These are phyloP conservation scores for Arthrocladium fulminans DNA, from an alignment of 2,329 filamentous ascomycete genomes.

Conservation along the genomic window DNA sequence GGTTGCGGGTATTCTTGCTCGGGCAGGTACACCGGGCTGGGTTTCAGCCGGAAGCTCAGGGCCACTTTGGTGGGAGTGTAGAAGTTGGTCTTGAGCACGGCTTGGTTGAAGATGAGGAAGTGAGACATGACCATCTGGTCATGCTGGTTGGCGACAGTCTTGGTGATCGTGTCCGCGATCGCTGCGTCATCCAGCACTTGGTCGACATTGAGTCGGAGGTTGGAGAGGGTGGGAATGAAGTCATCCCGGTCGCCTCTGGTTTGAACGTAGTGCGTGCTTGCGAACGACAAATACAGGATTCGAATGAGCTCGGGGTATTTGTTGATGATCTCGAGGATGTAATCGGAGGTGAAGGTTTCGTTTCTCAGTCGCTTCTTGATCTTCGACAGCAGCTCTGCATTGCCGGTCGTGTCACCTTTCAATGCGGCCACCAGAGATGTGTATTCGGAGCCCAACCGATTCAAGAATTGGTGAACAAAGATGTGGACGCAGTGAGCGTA, in stretches of 20 bases:
- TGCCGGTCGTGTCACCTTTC: conserved; percentile 69
- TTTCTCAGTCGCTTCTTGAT: conserved; percentile 91
- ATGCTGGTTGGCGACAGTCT: conserved; percentile 81
- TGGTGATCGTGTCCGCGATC: conserved; percentile 67
- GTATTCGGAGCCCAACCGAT: conserved; percentile 87
- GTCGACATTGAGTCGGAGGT: conserved; percentile 56
- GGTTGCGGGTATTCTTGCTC: conserved; percentile 86
- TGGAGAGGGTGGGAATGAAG: conserved; percentile 62
- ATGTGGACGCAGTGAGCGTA: conserved; percentile 98
- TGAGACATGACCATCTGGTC: conserved; percentile 97
- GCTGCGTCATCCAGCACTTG: conserved; percentile 67
- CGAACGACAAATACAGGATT: conserved; percentile 82
- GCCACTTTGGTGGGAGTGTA: conserved; percentile 98
- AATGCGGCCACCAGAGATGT: conserved; percentile 73
- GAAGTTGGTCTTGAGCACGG: conserved; percentile 92
- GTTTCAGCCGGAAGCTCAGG: conserved; percentile 88
- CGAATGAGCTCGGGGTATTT: conserved; percentile 81
- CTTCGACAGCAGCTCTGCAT: conserved; percentile 81
- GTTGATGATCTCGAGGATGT: conserved; percentile 94
- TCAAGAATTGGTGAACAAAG: conserved; percentile 95
- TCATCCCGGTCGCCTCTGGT: conserved; percentile 56
- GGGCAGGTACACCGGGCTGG: conserved; percentile 65
- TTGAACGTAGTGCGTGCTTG: conserved; percentile 71
- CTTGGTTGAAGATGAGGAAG: conserved; percentile 90
- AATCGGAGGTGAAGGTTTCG: conserved; percentile 96